Base-by-base conservation (phyloP, 2,329 filamentous ascomycete species). In the Curvularia sp. region DNA sequence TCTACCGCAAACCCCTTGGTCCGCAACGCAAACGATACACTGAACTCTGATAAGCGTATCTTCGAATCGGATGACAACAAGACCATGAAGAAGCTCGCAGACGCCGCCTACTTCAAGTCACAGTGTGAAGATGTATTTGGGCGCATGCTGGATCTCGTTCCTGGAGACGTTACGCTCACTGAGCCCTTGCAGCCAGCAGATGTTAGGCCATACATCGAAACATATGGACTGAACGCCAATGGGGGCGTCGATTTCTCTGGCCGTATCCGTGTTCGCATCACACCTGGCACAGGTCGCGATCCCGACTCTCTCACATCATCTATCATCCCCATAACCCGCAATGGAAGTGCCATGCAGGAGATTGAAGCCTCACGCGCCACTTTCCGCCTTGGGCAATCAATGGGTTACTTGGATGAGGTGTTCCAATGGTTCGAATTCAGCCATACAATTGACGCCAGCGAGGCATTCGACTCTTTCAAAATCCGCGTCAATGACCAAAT, bases 21-120 rank as follows among this genome's bases (percentile, higher is more conserved):
- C 7, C 61, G 61, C 3, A 68, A 65, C 20, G 46, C 60, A 31
- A 74, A 76, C 49, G 65, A 70, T 30, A 72, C 70, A 0, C 50
- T 74, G 9, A 67, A 69, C 15, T 75, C 72, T 4, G 75, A 78
- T 49, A 65, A 71, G 47, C 65, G 72, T 15, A 67, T 78, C 18
- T 77, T 72, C 49, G 62, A 55, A 5, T 61, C 67, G 3, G 75
- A 77, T 56, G 62, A 58, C 38, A 75, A 75, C 42, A 62, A 48
- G 26, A 77, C 74, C 9, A 73, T 77, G 64, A 55, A 66, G 8
- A 63, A 61, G 30, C 63, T 78, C 8, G 60, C 62, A 13, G 64
- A 70, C n/a, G 15, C 49, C 7, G 54, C 57, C 5, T 61, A 64
- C 13, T 72, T 69, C 48, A 58, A 66, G 38, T 50, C 54, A 0